Percentiles rank a stretch among this genome's conserved stretches.
These are phyloP conservation scores for Aspergillus nomiae DNA, from an alignment of 2,329 filamentous ascomycete genomes.

Conservation along the genomic window DNA sequence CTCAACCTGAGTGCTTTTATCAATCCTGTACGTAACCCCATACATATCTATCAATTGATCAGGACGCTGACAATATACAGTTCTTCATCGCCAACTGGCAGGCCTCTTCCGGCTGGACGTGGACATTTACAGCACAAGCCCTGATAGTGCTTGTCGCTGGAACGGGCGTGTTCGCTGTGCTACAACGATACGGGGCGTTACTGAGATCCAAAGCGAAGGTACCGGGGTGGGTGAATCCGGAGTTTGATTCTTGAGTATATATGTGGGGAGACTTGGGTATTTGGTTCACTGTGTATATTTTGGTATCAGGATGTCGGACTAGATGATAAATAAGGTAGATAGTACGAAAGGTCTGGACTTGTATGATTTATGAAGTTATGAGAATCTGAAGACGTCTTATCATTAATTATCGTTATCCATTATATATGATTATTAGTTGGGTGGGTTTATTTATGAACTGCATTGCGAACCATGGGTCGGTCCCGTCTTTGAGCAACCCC, in stretches of 20 bases:
- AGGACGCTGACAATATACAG: constrained; percentile 20
- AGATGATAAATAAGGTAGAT: too few species aligned
- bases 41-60: neutral
- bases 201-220: constrained; percentile 40
- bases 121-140: constrained; percentile 54
- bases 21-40: constrained; percentile 37
- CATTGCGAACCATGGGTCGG: neutral
- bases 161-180: constrained; percentile 37
- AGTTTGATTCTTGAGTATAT: constrained; percentile 31
- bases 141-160: constrained; percentile 48
- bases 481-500: too few species aligned
- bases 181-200: constrained; percentile 45
- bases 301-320: too few species aligned
- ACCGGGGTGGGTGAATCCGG: constrained; percentile 52
- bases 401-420: too few species aligned
- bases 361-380: too few species aligned
- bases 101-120: constrained; percentile 49
- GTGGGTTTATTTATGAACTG: neutral
- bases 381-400: too few species aligned
- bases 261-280: neutral
- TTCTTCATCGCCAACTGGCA: constrained; percentile 57
- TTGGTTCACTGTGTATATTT: neutral
- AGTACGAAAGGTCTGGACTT: too few species aligned
- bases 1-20: constrained; percentile 55
- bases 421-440: too few species aligned